phyloP scores from a whole-genome alignment of 2,329 filamentous ascomycete genomes.

The Phialocephala subalpina region DNA sequence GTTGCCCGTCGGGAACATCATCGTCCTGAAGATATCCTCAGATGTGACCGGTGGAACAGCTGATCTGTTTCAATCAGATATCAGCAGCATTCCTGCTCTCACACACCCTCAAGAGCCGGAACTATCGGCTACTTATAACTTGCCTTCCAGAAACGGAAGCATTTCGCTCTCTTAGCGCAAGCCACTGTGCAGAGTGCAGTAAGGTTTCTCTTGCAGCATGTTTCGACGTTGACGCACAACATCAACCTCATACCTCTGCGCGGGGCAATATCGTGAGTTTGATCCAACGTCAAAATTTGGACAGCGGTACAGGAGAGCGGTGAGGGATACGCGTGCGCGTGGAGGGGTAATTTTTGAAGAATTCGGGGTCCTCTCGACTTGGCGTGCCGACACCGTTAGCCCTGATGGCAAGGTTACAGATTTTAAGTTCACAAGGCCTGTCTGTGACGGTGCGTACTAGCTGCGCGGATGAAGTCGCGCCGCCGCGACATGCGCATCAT shows the following conservation, averaged over 20 bases:
- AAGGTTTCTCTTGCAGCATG: neutral
- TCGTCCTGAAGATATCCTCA: neutral
- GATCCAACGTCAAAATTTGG: neutral
- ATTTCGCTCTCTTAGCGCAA: neutral
- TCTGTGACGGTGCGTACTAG: neutral
- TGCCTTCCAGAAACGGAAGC: conserved; percentile 1
- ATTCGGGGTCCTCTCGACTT: neutral
- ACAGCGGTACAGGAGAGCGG: neutral
- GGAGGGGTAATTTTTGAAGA: neutral
- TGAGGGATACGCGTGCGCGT: no score
- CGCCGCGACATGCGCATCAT: neutral
- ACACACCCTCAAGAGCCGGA: neutral
- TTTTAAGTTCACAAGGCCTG: no score
- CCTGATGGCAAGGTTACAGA: no score
- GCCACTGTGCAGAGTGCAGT: neutral
- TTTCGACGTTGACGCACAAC: conserved; percentile 5
- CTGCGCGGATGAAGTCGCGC: neutral
- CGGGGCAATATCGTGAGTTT: conserved; percentile 11
- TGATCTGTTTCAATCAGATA: conserved; percentile 4
- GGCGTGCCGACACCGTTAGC: neutral
- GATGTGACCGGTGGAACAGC: neutral
- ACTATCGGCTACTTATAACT: neutral
- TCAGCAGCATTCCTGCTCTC: neutral
- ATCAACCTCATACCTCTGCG: neutral
- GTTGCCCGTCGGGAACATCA: neutral